Percentiles rank a stretch among this genome's conserved stretches.
Evolutionary conservation across 106 monocot species (phyloP).

Genomic region (Vanilla planifolia): DNA sequence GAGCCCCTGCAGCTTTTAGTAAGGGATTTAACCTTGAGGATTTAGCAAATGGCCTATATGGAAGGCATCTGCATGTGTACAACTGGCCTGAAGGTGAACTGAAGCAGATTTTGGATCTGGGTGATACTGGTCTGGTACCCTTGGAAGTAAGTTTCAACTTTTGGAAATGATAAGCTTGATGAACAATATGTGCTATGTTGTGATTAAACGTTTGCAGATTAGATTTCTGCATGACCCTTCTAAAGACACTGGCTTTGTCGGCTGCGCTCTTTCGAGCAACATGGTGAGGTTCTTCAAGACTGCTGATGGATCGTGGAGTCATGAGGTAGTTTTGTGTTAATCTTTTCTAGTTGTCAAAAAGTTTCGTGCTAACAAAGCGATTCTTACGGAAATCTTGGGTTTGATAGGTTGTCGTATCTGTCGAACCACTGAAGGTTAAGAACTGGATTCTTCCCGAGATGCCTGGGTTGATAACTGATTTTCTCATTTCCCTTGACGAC

Average conservation of each 20-base stretch:
- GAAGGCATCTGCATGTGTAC: constrained; percentile 77
- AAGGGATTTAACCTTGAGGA: constrained; percentile 82
- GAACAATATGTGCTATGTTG: not conserved
- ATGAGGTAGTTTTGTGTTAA: constrained; percentile 40
- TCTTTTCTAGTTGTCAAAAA: not conserved
- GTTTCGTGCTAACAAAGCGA: not conserved
- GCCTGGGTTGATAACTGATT: constrained; percentile 95
- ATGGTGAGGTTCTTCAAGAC: constrained; percentile 95
- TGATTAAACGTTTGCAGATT: constrained; percentile 29
- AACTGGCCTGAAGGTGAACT: constrained; percentile 94
- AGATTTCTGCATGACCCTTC: constrained; percentile 94
- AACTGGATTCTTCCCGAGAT: constrained; percentile 99
- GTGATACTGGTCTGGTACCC: constrained; percentile 71
- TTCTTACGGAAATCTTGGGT: not conserved
- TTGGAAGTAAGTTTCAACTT: constrained; percentile 52
- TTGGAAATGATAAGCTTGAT: not conserved
- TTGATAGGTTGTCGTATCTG: constrained; percentile 58
- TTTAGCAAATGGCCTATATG: constrained; percentile 79
- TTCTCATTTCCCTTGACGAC: constrained; percentile 92
- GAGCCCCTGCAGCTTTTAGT: constrained; percentile 82
- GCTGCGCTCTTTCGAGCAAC: constrained; percentile 80
- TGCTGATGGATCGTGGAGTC: constrained; percentile 69
- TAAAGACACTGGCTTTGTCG: constrained; percentile 84
- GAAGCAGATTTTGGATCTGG: constrained; percentile 89
- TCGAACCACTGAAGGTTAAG: constrained; percentile 70